Evolutionary conservation across 192 early-diverging fungal genomes (phyloP).

Genomic region (Ramicandelaber brevisporus): DNA sequence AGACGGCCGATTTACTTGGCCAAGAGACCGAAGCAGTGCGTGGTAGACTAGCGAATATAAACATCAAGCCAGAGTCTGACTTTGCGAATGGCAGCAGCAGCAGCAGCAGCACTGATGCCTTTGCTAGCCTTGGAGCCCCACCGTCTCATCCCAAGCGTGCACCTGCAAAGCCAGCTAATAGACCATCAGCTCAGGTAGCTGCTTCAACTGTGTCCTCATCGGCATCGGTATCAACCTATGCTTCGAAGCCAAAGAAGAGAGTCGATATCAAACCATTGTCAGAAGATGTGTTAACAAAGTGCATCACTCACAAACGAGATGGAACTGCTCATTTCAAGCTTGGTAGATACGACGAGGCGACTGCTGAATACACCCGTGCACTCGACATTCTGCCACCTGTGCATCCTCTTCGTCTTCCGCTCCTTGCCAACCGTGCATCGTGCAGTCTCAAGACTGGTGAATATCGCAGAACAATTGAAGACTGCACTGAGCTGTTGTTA

Average conservation of each 20-base stretch:
- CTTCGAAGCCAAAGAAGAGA: too few relatives aligned
- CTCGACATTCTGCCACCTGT: slow-evolving; percentile 27
- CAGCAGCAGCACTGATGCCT: neutral
- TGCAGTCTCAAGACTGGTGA: slow-evolving; percentile 62
- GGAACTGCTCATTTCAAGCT: slow-evolving; percentile 73
- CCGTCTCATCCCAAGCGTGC: neutral
- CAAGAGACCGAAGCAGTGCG: too few relatives aligned
- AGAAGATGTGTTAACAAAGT: slow-evolving; percentile 2
- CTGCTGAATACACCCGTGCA: slow-evolving; percentile 35
- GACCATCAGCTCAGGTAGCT: neutral
- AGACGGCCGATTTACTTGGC: too few relatives aligned
- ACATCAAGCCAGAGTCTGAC: too few relatives aligned
- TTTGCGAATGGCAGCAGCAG: slow-evolving; percentile 1
- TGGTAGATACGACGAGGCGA: slow-evolving; percentile 71
- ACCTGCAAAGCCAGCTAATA: slow-evolving; percentile 1
- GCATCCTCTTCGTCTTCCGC: slow-evolving; percentile 32
- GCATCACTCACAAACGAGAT: slow-evolving; percentile 15
- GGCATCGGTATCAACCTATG: too few relatives aligned
- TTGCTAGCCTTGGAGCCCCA: neutral
- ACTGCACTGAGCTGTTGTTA: slow-evolving; percentile 27
- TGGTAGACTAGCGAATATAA: too few relatives aligned
- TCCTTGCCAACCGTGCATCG: slow-evolving; percentile 70
- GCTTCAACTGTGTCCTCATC: slow-evolving; percentile 4
- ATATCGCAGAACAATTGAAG: slow-evolving; percentile 35
- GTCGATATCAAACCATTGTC: too few relatives aligned